phyloP scores from a whole-genome alignment of 164 flowering plant species.

The Magnolia changhungtana region DNA sequence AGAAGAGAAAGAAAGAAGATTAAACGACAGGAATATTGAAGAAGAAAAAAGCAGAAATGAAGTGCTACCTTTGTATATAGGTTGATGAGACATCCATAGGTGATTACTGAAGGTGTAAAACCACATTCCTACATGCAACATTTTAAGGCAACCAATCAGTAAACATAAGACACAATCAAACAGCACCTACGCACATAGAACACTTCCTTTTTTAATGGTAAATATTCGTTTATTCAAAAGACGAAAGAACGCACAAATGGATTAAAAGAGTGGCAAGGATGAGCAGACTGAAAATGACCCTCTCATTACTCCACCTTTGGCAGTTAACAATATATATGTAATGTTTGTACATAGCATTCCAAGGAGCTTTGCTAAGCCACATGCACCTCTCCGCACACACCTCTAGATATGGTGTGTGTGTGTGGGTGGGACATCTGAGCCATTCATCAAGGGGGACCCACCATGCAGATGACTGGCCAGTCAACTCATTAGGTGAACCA shows the following conservation, averaged over 20 bases:
- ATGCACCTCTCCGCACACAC: too few species aligned
- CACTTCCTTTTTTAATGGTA: background rate
- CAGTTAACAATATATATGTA: too few species aligned
- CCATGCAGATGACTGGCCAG: too few species aligned
- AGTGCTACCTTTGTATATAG: conserved; percentile 67
- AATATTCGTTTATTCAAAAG: background rate
- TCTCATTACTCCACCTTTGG: too few species aligned
- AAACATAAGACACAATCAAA: background rate
- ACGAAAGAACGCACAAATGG: background rate
- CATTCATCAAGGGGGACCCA: too few species aligned
- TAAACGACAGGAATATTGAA: background rate
- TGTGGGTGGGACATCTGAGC: too few species aligned
- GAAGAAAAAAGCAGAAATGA: background rate
- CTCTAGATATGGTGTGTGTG: too few species aligned
- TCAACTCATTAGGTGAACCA: too few species aligned
- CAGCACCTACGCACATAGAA: background rate
- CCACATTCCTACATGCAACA: conserved; percentile 75
- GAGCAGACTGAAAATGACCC: background rate
- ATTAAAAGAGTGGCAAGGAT: background rate
- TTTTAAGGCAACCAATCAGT: background rate
- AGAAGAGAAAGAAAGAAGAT: background rate
- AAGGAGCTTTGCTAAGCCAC: too few species aligned
- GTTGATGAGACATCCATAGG: conserved; percentile 91
- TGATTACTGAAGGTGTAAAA: conserved; percentile 77
- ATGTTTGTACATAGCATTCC: too few species aligned